A percentile compares a stretch with the other conserved stretches of the same genome.
Evolutionary conservation across 164 flowering plant species (phyloP).

Genomic region (Houttuynia cordata): DNA sequence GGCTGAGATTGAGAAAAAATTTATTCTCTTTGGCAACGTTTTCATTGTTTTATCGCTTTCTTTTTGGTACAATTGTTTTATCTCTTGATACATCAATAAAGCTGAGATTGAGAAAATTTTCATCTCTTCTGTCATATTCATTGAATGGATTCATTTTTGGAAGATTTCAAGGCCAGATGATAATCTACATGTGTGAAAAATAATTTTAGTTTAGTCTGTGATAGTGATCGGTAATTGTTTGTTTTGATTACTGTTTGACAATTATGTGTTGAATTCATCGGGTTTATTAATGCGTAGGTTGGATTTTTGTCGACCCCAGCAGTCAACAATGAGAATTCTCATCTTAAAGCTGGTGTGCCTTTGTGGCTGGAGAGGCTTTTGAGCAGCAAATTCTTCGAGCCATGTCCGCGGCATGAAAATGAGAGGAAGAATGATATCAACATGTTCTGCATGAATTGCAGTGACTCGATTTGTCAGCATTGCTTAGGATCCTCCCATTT

Average conservation of each 20-base stretch:
- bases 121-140: too few relatives aligned
- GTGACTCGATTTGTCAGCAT: slow-evolving; percentile 35
- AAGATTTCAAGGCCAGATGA: too few relatives aligned
- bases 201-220: too few relatives aligned
- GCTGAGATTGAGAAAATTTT: too few relatives aligned
- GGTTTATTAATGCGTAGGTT: background rate
- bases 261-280: background rate
- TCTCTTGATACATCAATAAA: too few relatives aligned
- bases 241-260: background rate
- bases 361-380: slow-evolving; percentile 12
- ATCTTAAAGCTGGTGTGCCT: background rate
- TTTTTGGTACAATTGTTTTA: too few relatives aligned
- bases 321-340: background rate
- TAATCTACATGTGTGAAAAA: too few relatives aligned
- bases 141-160: too few relatives aligned
- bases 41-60: too few relatives aligned
- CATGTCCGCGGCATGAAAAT: slow-evolving; percentile 11
- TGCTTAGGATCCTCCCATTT: slow-evolving; percentile 28
- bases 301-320: background rate
- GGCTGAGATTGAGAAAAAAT: too few relatives aligned
- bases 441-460: slow-evolving; percentile 57
- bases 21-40: too few relatives aligned
- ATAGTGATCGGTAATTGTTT: too few relatives aligned
- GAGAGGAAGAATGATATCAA: slow-evolving; percentile 46
- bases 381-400: slow-evolving; percentile 11